Conservation (phyloP, 139 green algal species). For the Pleodorina starrii region DNA sequence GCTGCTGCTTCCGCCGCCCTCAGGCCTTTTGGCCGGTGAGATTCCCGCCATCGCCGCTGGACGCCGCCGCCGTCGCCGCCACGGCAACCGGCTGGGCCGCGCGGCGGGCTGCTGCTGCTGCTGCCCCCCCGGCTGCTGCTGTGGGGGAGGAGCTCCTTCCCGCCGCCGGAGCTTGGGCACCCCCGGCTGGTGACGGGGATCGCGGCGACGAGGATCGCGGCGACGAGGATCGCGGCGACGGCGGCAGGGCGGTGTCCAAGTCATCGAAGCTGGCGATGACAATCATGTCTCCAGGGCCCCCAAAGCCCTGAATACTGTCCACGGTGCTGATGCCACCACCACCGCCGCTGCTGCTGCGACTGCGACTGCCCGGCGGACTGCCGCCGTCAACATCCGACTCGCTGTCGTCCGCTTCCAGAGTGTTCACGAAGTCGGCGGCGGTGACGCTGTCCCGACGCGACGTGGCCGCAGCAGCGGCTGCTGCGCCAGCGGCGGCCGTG, state of each 20-base stretch:
- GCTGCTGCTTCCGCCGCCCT: too few relatives aligned
- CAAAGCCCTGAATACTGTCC: background rate
- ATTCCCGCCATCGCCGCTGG: too few relatives aligned
- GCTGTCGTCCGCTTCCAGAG: constrained; percentile 2
- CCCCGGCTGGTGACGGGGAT: too few relatives aligned
- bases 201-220: too few relatives aligned
- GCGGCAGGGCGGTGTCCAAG: background rate
- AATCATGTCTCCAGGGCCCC: background rate
- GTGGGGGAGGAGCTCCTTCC: too few relatives aligned
- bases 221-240: too few relatives aligned
- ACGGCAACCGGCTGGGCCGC: background rate
- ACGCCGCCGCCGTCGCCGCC: background rate
- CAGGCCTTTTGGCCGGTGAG: too few relatives aligned
- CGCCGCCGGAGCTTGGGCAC: too few relatives aligned
- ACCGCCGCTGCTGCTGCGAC: background rate
- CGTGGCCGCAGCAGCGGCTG: background rate
- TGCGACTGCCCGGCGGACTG: background rate
- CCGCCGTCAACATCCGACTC: background rate
- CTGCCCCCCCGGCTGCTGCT: too few relatives aligned
- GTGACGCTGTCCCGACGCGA: background rate
- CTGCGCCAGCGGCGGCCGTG: background rate
- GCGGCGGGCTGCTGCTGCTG: too few relatives aligned
- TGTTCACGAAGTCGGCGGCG: background rate
- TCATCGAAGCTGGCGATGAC: constrained; percentile 35
- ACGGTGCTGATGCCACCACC: background rate